Evolutionary conservation across 352 stramenopile species (phyloP), one percentile per base, ranked within the genome.

Genomic region (Lagenidium giganteum): DNA sequence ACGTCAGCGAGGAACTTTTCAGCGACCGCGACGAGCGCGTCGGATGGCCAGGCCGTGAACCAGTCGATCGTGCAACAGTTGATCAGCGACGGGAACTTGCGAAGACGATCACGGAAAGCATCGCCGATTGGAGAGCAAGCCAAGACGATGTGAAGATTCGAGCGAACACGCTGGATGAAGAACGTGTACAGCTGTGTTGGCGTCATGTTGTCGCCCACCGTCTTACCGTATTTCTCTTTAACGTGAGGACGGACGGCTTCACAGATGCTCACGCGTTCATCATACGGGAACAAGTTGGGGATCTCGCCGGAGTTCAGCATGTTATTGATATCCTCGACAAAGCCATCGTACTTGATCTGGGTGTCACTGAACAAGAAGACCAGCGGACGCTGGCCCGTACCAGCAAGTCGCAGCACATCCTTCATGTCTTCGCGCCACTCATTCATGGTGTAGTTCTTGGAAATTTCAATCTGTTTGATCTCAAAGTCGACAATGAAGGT

Each of bases 51-150:
- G 12, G 89, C 83, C 7, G 86, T 97, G 58, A 98, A 98, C 93
- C 93, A 98, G 54, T 98, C 92, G 55, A 98, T 98, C n/a, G 90
- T 96, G 50, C 93, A 98, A 61, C 93, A 98, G 52, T 98, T 98
- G 65, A 98, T 96, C 7, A 98, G 71, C 27, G 87, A 96, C 11
- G 93, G 93, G 64, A 98, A 98, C 45, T 97, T 96, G 26, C 93
- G 83, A 25, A 98, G 64, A 3, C 93, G 67, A 34, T 98, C 90
- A 8, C 93, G 56, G 54, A 98, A 98, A 2, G 93, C 93, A 22
- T 96, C 86, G 5, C 93, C 93, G 38, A 98, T 98, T 6, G 93
- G 93, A 0, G 83, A 96, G 27, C 97, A 97, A 5, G 93, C 92
- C 20, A 98, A 57, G 7, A 98, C 84, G 47, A 98, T 94, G 55